Conservation (phyloP, 768 basidiomycete species). For the Trichaptum fuscoviolaceum region DNA sequence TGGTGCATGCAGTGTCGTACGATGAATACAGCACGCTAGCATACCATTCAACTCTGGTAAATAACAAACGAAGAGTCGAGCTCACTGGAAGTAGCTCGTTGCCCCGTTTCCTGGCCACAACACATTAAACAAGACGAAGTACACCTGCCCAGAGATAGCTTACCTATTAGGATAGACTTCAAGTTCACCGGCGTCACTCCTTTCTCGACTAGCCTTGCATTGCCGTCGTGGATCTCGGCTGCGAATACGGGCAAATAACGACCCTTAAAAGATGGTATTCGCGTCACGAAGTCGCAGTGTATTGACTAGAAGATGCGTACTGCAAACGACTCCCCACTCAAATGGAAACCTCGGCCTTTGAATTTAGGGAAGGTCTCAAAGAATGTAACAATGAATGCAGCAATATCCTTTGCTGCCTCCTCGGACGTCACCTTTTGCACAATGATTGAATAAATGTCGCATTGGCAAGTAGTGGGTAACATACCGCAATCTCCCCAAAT, state of each 20-base stretch:
- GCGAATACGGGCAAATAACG: slow-evolving; percentile 28
- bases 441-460: too few relatives aligned
- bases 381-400: slow-evolving; percentile 34
- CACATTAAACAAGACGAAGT: slow-evolving; percentile 44
- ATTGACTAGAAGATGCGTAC: slow-evolving; percentile 32
- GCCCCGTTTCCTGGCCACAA: slow-evolving; percentile 30
- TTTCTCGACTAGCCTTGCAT: slow-evolving; percentile 17
- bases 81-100: slow-evolving; percentile 3
- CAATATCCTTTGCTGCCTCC: slow-evolving; percentile 33
- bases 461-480: too few relatives aligned
- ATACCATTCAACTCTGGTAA: not conserved
- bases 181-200: slow-evolving; percentile 28
- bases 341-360: slow-evolving; percentile 30
- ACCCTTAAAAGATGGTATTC: slow-evolving; percentile 7
- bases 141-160: slow-evolving; percentile 16
- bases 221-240: slow-evolving; percentile 31
- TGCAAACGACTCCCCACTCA: slow-evolving; percentile 47
- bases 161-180: slow-evolving; percentile 31
- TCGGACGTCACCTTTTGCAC: slow-evolving; percentile 22
- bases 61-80: not conserved
- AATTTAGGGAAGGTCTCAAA: slow-evolving; percentile 34
- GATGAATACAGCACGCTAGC: not conserved
- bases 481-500: not conserved
- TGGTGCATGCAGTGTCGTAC: slow-evolving; percentile 55
- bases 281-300: slow-evolving; percentile 13